Percentiles rank a stretch among this genome's conserved stretches.
phyloP scores from a whole-genome alignment of 2,329 filamentous ascomycete genomes.

The Nigrospora oryzae region DNA sequence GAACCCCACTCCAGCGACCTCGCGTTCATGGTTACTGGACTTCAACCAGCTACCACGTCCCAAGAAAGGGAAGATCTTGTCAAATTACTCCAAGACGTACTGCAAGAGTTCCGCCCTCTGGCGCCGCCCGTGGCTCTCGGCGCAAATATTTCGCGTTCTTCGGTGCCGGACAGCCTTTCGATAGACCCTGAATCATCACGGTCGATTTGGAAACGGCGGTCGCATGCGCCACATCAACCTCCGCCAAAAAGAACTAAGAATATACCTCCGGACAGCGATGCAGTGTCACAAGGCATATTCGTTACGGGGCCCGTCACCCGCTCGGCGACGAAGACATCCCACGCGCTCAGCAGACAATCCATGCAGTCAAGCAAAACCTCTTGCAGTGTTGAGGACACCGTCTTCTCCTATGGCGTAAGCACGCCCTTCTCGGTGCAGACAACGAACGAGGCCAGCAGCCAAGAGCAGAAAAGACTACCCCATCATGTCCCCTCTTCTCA shows the following conservation, averaged over 20 bases:
- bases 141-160: no score
- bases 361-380: background rate
- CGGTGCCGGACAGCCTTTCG: no score
- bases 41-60: background rate
- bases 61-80: background rate
- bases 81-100: background rate
- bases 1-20: background rate
- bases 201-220: no score
- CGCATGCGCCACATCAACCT: no score
- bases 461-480: constrained; percentile 10
- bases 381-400: background rate
- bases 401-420: constrained; percentile 22
- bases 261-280: no score
- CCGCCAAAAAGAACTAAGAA: no score
- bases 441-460: constrained; percentile 19
- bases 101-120: background rate
- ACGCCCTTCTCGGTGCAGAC: constrained; percentile 19
- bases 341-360: no score
- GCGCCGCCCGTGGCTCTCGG: no score
- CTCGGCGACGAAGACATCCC: no score
- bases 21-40: background rate
- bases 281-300: no score
- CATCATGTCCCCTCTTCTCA: constrained; percentile 6
- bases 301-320: no score
- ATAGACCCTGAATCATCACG: no score